Percentiles rank a stretch among this genome's conserved stretches.
Evolutionary conservation across 495 filamentous ascomycete species (phyloP).

Genomic region (Clohesyomyces aquaticus): DNA sequence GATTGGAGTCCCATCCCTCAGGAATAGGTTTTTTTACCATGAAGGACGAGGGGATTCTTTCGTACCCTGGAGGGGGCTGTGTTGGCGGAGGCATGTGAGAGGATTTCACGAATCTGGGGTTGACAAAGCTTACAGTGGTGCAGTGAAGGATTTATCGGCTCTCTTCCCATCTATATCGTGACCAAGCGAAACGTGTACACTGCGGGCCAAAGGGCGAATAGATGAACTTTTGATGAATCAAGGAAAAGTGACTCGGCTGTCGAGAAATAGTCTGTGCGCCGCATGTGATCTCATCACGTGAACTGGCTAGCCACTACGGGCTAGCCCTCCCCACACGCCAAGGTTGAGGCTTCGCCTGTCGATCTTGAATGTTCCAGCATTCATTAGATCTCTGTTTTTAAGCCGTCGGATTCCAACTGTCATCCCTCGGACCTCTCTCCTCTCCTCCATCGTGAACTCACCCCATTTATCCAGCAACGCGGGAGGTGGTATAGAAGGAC

Average conservation of each 20-base stretch:
- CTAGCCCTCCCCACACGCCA: too few species aligned
- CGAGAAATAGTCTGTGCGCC: not conserved
- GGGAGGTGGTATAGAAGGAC: not conserved
- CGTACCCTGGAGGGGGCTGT: slow-evolving; percentile 14
- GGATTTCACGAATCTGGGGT: not conserved
- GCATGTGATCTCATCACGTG: not conserved
- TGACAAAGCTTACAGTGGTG: not conserved
- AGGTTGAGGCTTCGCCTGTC: too few species aligned
- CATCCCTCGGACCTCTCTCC: too few species aligned
- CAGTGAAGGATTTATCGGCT: not conserved
- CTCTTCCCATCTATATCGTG: not conserved
- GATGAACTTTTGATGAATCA: slow-evolving; percentile 18
- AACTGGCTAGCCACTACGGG: not conserved
- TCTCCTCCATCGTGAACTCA: too few species aligned
- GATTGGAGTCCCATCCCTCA: slow-evolving; percentile 28
- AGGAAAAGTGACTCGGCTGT: slow-evolving; percentile 4
- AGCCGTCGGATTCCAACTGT: too few species aligned
- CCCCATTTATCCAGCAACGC: not conserved
- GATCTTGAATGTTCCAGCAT: too few species aligned
- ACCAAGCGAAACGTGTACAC: slow-evolving; percentile 32
- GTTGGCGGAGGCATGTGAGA: slow-evolving; percentile 33
- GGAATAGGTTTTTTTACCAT: slow-evolving; percentile 19
- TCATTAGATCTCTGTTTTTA: too few species aligned
- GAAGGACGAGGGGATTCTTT: slow-evolving; percentile 18
- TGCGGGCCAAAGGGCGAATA: slow-evolving; percentile 32